phyloP scores from a whole-genome alignment of 2,329 filamentous ascomycete species.

The Pyricularia sp. region DNA sequence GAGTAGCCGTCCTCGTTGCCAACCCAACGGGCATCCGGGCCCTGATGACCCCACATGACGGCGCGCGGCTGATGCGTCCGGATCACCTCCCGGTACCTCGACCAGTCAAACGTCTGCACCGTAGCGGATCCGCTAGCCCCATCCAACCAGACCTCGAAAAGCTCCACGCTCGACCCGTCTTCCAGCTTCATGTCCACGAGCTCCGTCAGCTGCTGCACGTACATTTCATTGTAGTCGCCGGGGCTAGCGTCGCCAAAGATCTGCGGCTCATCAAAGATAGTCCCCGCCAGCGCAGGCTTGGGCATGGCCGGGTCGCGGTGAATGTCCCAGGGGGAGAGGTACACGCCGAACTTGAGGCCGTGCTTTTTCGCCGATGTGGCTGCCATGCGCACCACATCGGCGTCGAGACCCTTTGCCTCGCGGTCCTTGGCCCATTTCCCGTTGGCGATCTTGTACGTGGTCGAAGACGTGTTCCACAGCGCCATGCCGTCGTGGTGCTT shows the following conservation, averaged over 20 bases:
- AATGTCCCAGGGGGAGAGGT: conserved; percentile 26
- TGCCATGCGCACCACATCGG: conserved; percentile 22
- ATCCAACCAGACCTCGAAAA: conserved; percentile 23
- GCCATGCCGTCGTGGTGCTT: conserved; percentile 27
- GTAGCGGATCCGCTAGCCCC: conserved; percentile 20
- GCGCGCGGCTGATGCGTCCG: conserved; percentile 16
- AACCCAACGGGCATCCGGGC: conserved; percentile 21
- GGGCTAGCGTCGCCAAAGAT: conserved; percentile 20
- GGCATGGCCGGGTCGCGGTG: conserved; percentile 25
- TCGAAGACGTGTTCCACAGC: conserved; percentile 23
- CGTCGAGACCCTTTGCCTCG: conserved; percentile 14
- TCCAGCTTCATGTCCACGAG: conserved; percentile 14
- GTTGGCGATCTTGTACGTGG: conserved; percentile 22
- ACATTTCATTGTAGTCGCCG: conserved; percentile 23
- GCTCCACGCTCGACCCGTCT: conserved; percentile 12
- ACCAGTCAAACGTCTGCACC: conserved; percentile 20
- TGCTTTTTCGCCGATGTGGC: conserved; percentile 21
- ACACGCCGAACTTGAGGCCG: conserved; percentile 23
- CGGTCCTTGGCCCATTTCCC: conserved; percentile 20
- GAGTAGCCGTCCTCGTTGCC: conserved; percentile 20
- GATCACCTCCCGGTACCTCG: conserved; percentile 19
- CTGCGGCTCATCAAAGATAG: conserved; percentile 23
- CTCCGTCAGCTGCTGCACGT: conserved; percentile 18
- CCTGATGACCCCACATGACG: conserved; percentile 22
- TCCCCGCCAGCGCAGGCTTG: conserved; percentile 18